phyloP scores from a whole-genome alignment of 306 rosid genomes.

The Bauhinia variegata region DNA sequence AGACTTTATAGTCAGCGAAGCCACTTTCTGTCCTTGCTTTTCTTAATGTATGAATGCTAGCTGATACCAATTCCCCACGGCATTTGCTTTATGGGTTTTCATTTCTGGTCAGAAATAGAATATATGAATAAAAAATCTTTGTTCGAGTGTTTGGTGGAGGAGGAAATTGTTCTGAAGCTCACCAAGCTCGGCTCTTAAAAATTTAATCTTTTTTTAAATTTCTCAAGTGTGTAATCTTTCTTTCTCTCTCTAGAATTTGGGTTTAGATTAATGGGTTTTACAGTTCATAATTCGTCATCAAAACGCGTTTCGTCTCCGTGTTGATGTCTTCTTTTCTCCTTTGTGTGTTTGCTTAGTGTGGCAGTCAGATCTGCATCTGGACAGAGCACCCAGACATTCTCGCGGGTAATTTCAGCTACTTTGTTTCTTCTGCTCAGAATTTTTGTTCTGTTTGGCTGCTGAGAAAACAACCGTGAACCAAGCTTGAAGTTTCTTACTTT shows the following conservation, averaged over 20 bases:
- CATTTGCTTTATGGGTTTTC: conserved; percentile 40
- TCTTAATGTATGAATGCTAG: conserved; percentile 19
- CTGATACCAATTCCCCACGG: conserved; percentile 42
- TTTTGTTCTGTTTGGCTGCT: conserved; percentile 50
- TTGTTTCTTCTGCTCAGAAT: conserved; percentile 48
- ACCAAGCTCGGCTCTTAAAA: conserved; percentile 35
- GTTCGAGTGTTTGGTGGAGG: conserved; percentile 46
- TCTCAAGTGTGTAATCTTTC: conserved; percentile 19
- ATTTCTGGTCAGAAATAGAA: conserved; percentile 27
- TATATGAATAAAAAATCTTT: conserved; percentile 39
- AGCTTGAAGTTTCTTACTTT: conserved; percentile 25
- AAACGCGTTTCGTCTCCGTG: conserved; percentile 67
- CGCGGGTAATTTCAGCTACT: conserved; percentile 48
- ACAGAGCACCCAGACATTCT: conserved; percentile 55
- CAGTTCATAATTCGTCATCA: conserved; percentile 83
- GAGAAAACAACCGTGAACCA: conserved; percentile 29
- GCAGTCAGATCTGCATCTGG: conserved; percentile 65
- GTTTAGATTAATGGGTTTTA: conserved; percentile 59
- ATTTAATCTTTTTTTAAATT: conserved; percentile 23
- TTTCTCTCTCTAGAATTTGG: conserved; percentile 37
- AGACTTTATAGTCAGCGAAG: conserved; percentile 49
- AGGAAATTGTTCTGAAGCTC: conserved; percentile 52
- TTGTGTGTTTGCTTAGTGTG: conserved; percentile 53
- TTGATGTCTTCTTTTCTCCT: conserved; percentile 41
- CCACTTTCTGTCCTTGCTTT: conserved; percentile 39